Evolutionary conservation across 2,329 filamentous ascomycete species (phyloP), one percentile per base, ranked within the genome.

Genomic region (Dothiorella sarmentorum): DNA sequence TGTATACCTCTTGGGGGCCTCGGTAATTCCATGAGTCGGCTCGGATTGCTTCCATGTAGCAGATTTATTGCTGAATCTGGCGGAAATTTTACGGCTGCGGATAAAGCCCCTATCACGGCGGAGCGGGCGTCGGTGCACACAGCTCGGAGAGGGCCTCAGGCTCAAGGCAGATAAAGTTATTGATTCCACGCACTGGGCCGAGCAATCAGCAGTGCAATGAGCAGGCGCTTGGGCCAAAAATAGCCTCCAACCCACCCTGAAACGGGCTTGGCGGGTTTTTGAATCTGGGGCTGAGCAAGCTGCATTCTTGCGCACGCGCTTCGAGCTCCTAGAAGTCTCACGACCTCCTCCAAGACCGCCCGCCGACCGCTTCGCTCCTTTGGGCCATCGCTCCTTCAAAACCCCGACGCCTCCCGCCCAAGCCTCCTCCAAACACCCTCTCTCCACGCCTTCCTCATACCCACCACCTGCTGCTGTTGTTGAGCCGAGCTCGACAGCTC

Each of bases 211-310:
- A 40, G 53, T 51, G 49, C 49, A 53, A 53, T 40, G 35, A 38
- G 33, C 33, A 26, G 56, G 37, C 56, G 56, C 56, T 58, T 58
- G 56, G 56, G 45, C 56, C 56, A 52, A 58, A 58, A 58, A 58
- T 58, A 58, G 45, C 56, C 43, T 20, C 35, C 35, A 49, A 49
- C 37, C 43, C 44, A 49, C 37, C 43, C 44, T 52, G 56, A 52
- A 58, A 58, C 56, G 56, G 27, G 22, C 20, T 33, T 37, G 56
- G 24, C 55, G 44, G 35, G 24, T 29, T 24, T 27, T 15, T 56
- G 45, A 58, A 58, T 58, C 56, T 58, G 56, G 56, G 56, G 56
- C 56, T 58, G 44, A 58, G 56, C 56, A 58, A 58, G 55, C 55
- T 58, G 55, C 55, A 58, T 58, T 43, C 55, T 33, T 47, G 55